Conservation (phyloP, 495 filamentous ascomycete species). For the Oidiodendron maius region DNA sequence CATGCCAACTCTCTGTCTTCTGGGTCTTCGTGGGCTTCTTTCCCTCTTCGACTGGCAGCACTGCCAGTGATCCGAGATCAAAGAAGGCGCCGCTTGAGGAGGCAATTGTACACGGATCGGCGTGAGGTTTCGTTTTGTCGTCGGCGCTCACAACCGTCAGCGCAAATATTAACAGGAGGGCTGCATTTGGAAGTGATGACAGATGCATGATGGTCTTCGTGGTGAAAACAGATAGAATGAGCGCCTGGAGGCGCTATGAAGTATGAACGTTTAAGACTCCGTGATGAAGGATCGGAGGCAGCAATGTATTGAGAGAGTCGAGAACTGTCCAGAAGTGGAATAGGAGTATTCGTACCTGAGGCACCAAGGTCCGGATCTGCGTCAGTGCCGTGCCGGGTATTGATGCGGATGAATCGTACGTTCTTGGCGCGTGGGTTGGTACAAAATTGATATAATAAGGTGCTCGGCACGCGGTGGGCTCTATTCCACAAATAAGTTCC, state of each 20-base stretch:
- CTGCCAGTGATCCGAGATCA: slow-evolving; percentile 74
- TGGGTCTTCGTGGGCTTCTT: slow-evolving; percentile 48
- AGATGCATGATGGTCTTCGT: slow-evolving; percentile 16
- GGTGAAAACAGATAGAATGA: slow-evolving; percentile 10
- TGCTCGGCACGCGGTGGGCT: too few species aligned
- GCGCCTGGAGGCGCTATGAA: slow-evolving; percentile 21
- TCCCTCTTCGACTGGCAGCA: slow-evolving; percentile 42
- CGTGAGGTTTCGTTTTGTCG: slow-evolving; percentile 26
- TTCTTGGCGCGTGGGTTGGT: too few species aligned
- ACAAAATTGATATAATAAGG: too few species aligned
- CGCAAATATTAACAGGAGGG: slow-evolving; percentile 26
- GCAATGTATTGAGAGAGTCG: too few species aligned
- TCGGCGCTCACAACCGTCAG: slow-evolving; percentile 24
- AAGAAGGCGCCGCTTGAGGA: slow-evolving; percentile 80
- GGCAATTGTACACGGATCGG: slow-evolving; percentile 69
- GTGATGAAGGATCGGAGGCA: too few species aligned
- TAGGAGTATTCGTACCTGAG: too few species aligned
- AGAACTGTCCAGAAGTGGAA: too few species aligned
- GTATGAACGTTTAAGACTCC: too few species aligned
- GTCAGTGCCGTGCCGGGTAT: too few species aligned
- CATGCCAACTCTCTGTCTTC: slow-evolving; percentile 44
- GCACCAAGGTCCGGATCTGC: too few species aligned
- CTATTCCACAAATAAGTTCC: too few species aligned
- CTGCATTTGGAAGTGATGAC: slow-evolving; percentile 16
- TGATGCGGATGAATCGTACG: too few species aligned